Conservation (phyloP, 257 asterid species). For the Lithospermum erythrorhizon region DNA sequence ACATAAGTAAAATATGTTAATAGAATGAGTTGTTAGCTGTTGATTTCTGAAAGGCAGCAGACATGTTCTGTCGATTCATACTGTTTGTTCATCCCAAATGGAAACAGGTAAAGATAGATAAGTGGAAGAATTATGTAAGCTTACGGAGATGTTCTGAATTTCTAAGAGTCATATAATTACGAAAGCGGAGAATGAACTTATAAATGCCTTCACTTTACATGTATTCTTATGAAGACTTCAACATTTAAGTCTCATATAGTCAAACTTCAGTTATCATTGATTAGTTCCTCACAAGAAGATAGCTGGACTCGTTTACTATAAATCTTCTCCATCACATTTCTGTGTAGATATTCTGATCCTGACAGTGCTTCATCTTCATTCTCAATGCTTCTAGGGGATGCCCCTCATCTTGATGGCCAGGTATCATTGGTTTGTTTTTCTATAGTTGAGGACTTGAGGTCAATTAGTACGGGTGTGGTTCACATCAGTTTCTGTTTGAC, state of each 20-base stretch:
- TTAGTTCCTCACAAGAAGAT: neutral
- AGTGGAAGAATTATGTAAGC: neutral
- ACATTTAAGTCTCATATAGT: neutral
- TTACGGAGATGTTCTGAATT: neutral
- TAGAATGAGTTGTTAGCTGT: neutral
- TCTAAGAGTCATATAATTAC: no score
- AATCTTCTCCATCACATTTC: conserved; percentile 9
- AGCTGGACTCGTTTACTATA: neutral
- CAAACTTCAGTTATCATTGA: neutral
- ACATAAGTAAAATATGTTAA: neutral
- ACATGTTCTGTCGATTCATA: neutral
- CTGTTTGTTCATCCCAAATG: neutral
- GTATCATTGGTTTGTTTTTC: conserved; percentile 22
- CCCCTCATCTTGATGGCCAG: conserved; percentile 90
- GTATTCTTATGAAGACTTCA: neutral
- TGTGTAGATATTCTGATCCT: conserved; percentile 60
- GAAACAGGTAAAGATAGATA: neutral
- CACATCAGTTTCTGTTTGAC: conserved; percentile 4
- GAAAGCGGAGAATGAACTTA: neutral
- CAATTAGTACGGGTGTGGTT: neutral
- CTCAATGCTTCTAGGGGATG: conserved; percentile 92
- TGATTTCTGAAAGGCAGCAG: neutral
- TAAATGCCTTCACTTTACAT: neutral
- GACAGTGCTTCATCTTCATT: conserved; percentile 88
- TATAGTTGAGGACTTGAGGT: neutral